Conservation (phyloP, 768 basidiomycete species). For the Pisolithus microcarpus region DNA sequence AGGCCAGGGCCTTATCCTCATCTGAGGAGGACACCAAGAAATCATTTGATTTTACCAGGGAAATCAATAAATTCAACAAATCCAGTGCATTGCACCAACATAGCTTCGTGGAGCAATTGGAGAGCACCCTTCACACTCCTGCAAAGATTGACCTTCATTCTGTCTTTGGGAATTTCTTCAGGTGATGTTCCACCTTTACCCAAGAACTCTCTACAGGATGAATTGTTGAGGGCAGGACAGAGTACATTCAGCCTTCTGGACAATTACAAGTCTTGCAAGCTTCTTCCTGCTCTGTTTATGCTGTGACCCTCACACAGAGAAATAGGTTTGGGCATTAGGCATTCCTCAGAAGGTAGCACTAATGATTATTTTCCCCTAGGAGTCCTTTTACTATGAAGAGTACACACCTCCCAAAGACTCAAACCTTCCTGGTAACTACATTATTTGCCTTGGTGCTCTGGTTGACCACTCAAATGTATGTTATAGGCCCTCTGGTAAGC, state of each 20-base stretch:
- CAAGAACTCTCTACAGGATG: conserved; percentile 20
- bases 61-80: conserved; percentile 61
- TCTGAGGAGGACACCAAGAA: conserved; percentile 68
- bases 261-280: conserved; percentile 12
- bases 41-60: conserved; percentile 81
- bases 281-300: conserved; percentile 8
- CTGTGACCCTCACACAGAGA: too few relatives aligned
- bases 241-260: conserved; percentile 13
- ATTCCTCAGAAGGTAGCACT: too few relatives aligned
- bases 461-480: too few relatives aligned
- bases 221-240: conserved; percentile 18
- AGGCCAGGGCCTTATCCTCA: conserved; percentile 28
- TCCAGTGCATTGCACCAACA: conserved; percentile 59
- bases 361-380: too few relatives aligned
- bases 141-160: conserved; percentile 56
- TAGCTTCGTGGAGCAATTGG: conserved; percentile 79
- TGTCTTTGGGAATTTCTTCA: conserved; percentile 33
- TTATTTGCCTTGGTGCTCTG: too few relatives aligned
- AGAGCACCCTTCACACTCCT: conserved; percentile 72
- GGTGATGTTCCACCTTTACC: conserved; percentile 49
- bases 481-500: too few relatives aligned
- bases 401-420: too few relatives aligned
- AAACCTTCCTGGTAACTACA: too few relatives aligned
- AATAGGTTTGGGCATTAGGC: too few relatives aligned
- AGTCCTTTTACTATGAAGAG: too few relatives aligned